Conservation (phyloP, 495 filamentous ascomycete species). For the Margaritispora aquatica region DNA sequence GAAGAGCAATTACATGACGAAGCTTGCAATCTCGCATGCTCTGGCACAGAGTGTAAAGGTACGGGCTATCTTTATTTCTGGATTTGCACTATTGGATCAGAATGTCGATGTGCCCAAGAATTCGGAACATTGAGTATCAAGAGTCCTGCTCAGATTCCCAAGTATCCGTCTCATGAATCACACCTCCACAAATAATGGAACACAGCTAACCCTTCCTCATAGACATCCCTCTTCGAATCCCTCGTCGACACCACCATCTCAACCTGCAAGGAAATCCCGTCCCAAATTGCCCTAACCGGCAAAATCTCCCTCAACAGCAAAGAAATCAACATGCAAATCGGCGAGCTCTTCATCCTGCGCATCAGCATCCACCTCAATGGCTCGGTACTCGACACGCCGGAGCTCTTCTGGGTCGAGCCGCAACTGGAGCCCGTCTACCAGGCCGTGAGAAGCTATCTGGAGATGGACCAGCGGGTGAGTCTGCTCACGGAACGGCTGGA, state of each 20-base stretch:
- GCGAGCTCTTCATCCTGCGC: slow-evolving; percentile 91
- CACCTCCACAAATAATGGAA: no score
- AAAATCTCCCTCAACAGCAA: slow-evolving; percentile 76
- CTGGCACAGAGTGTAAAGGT: slow-evolving; percentile 91
- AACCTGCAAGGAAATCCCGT: slow-evolving; percentile 80
- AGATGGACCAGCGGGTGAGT: slow-evolving; percentile 95
- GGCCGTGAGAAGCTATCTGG: slow-evolving; percentile 88
- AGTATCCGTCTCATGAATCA: background rate
- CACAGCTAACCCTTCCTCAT: background rate
- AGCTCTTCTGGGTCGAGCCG: slow-evolving; percentile 97
- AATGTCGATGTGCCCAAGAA: no score
- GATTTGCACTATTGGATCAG: no score
- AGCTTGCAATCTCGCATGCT: slow-evolving; percentile 93
- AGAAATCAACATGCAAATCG: slow-evolving; percentile 98
- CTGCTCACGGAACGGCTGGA: slow-evolving; percentile 84
- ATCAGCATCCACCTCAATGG: slow-evolving; percentile 99
- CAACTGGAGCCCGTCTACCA: slow-evolving; percentile 93
- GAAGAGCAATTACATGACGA: slow-evolving; percentile 94
- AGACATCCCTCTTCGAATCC: slow-evolving; percentile 97
- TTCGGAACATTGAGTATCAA: background rate
- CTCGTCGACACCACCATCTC: slow-evolving; percentile 90
- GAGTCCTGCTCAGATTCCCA: background rate
- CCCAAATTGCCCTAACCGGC: slow-evolving; percentile 84
- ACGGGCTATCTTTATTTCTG: slow-evolving; percentile 11
- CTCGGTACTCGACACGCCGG: slow-evolving; percentile 91